Evolutionary conservation across 2,329 filamentous ascomycete genomes (phyloP).

Genomic region (Talaromyces sp.): DNA sequence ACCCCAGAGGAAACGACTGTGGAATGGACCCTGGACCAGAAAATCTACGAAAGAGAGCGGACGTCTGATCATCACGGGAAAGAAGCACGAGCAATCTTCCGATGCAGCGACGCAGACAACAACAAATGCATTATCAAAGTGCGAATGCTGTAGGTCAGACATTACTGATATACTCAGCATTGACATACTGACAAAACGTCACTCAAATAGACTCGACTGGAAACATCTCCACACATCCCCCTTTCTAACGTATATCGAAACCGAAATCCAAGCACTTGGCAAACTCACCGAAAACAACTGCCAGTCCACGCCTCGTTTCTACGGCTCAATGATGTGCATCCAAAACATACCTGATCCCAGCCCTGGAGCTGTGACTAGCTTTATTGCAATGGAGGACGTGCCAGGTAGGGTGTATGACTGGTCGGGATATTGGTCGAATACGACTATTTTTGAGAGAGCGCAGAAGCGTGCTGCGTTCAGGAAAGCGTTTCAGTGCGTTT

Average conservation of each 20-base stretch:
- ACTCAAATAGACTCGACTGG: neutral
- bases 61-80: neutral
- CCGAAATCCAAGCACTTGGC: neutral
- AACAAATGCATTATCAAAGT: neutral
- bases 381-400: constrained; percentile 2
- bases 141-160: neutral
- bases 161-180: neutral
- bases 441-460: neutral
- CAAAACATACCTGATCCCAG: neutral
- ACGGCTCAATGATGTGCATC: neutral
- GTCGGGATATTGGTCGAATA: neutral
- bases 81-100: constrained; percentile 5
- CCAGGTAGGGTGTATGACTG: neutral
- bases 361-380: constrained; percentile 1
- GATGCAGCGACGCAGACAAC: neutral
- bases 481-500: neutral
- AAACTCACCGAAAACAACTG: neutral
- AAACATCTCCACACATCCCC: neutral
- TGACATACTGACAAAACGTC: neutral
- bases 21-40: neutral
- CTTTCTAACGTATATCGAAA: neutral
- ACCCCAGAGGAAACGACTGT: neutral
- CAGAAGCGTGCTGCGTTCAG: neutral
- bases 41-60: neutral
- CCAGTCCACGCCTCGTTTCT: neutral